These are phyloP conservation scores for Colletotrichum australisinense DNA, from an alignment of 2,329 filamentous ascomycete genomes.

Conservation along the genomic window DNA sequence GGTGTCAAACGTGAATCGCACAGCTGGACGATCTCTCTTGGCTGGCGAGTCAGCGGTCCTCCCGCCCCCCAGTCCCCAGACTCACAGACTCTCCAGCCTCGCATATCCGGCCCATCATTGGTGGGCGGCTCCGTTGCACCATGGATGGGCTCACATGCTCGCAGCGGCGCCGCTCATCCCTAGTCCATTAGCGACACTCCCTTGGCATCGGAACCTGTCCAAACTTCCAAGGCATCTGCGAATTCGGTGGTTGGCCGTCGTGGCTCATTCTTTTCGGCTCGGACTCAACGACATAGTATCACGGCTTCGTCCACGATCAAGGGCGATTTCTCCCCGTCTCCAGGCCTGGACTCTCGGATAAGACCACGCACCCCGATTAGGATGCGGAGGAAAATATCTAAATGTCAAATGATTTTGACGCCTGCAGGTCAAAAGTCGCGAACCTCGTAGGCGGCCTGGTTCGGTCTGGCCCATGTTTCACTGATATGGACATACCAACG, in stretches of 20 bases:
- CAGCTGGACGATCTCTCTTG: constrained; percentile 28
- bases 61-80: constrained; percentile 15
- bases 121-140: constrained; percentile 13
- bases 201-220: constrained; percentile 14
- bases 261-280: not conserved
- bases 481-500: constrained; percentile 19
- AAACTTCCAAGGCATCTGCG: not conserved
- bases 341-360: not conserved
- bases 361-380: not conserved
- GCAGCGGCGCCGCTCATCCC: constrained; percentile 23
- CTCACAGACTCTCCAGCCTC: constrained; percentile 22
- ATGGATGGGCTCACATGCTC: constrained; percentile 30
- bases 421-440: constrained; percentile 30
- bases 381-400: constrained; percentile 17
- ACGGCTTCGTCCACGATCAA: not conserved
- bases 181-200: not conserved
- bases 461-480: constrained; percentile 35
- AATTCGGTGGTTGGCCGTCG: constrained; percentile 11
- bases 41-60: constrained; percentile 32
- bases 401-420: constrained; percentile 13
- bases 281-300: not conserved
- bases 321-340: not conserved
- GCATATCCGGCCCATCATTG: constrained; percentile 23
- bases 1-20: constrained; percentile 29
- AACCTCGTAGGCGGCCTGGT: constrained; percentile 22